Evolutionary conservation across 2,329 filamentous ascomycete species (phyloP), one percentile per base, ranked within the genome.

Genomic region (Beauveria sp.): DNA sequence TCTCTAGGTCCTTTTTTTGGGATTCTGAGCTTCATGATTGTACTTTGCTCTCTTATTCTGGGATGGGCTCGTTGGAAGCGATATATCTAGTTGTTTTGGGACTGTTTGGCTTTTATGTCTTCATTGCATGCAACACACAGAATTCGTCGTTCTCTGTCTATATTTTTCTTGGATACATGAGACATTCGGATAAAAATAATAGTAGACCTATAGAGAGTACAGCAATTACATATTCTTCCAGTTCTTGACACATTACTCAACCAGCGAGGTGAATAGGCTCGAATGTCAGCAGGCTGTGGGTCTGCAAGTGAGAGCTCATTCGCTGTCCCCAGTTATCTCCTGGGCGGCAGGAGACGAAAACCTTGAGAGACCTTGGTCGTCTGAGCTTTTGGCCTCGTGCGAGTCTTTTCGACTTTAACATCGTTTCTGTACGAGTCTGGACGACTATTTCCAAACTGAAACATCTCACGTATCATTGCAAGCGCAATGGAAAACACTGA

Each of bases 1-100:
- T 78, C 78, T 43, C 79, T 92, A 34, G 73, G 77, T 4, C 73
- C 79, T 3, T 85, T 87, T 66, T 80, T 79, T 60, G 73, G 70
- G n/a, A 80, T 82, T 46, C 70, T 82, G 43, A 74, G 71, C 16
- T 76, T 77, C 61, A 81, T 92, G 66, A 69, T 84, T 18, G 64
- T 76, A 20, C 80, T 87, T 62, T 82, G 79, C 53, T 64, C 77
- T 14, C 53, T 80, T 3, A 77, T 79, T 52, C 66, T 84, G 20
- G 59, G 72, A 5, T 68, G 77, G 66, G 83, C 83, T 16, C 74
- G 80, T 55, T 72, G 70, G 64, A 73, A 75, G 66, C 70, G 69
- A 51, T 82, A 79, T 61, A 81, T 84, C 51, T 84, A 67, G 67
- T 50, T 34, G 20, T 26, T 24, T 43, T 30, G 18, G n/a, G 34